Percentiles rank a stretch among this genome's conserved stretches.
phyloP scores from a whole-genome alignment of 2,329 filamentous ascomycete genomes.

The Parastagonospora avenae region DNA sequence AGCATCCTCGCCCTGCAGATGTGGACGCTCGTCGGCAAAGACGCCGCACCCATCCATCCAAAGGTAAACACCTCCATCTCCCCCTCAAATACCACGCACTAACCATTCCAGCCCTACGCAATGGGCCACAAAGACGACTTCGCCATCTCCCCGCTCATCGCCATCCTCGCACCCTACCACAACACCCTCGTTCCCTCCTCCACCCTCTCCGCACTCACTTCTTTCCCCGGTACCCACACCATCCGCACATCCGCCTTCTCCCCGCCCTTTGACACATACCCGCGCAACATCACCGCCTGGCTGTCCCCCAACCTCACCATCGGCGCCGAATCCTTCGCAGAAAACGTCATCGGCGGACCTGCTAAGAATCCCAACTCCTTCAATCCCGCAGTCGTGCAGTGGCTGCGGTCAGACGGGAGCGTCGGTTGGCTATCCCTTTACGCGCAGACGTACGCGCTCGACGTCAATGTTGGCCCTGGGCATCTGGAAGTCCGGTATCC shows the following conservation, averaged over 20 bases:
- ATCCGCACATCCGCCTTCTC: slow-evolving; percentile 61
- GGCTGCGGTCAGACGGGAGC: slow-evolving; percentile 47
- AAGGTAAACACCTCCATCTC: slow-evolving; percentile 26
- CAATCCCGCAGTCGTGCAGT: slow-evolving; percentile 66
- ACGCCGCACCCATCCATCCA: slow-evolving; percentile 41
- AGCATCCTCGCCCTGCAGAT: slow-evolving; percentile 64
- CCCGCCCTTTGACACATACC: slow-evolving; percentile 62
- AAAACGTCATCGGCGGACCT: slow-evolving; percentile 62
- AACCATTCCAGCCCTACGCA: slow-evolving; percentile 49
- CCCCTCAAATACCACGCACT: slow-evolving; percentile 1
- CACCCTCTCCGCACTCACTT: slow-evolving; percentile 47
- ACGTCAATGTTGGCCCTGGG: slow-evolving; percentile 22
- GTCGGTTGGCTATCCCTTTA: slow-evolving; percentile 40
- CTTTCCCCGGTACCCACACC: slow-evolving; percentile 60
- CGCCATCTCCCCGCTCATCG: slow-evolving; percentile 62
- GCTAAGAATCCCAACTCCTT: slow-evolving; percentile 58
- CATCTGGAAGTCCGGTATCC: slow-evolving; percentile 61
- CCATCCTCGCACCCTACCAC: slow-evolving; percentile 59
- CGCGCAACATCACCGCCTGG: slow-evolving; percentile 66
- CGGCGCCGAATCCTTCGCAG: slow-evolving; percentile 63
- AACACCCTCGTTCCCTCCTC: slow-evolving; percentile 52
- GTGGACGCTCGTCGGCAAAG: slow-evolving; percentile 62
- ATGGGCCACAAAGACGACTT: slow-evolving; percentile 66
- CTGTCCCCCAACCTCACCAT: slow-evolving; percentile 63
- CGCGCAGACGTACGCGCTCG: slow-evolving; percentile 30